Base-by-base conservation (phyloP, 129 eudicot species). In the Escallonia rubra region DNA sequence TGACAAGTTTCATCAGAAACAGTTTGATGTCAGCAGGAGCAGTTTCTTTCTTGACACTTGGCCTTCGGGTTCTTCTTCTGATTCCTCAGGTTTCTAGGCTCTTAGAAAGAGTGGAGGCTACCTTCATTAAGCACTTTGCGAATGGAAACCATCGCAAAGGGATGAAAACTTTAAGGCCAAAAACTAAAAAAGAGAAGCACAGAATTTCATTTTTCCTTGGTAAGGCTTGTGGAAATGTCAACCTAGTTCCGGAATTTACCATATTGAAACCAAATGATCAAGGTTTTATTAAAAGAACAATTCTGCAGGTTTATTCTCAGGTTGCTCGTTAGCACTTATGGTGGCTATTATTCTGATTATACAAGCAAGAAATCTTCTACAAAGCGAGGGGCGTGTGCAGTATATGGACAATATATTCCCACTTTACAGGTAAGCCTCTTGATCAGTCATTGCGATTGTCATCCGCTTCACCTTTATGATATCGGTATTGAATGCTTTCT, bases 401-500 rank as follows among this genome's bases (percentile, higher is more conserved):
- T 86, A 83, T 75, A 86, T 89, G 96, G 74, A 74, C 10, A 84
- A 71, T 49, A 80, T 84, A 61, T 84, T 80, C 67, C 83, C 81
- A 49, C 79, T 84, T 64, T 84, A 65, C 72, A 74, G 78, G 78
- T 45, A 73, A 4, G 3, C 12, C n/a, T n/a, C 12, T 7, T 8
- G 57, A 52, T 52, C 57, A 7, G 11, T 52, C 0, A 3, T 52
- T 52, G 13, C 57, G 9, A 52, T 11, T 4, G 57, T 54, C 23
- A 8, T 54, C 14, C n/a, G 4, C 34, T n/a, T 34, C 23, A 2
- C n/a, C 14, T 4, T 2, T 3, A 11, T 11, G 14, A n/a, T 54
- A 6, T 3, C 4, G 3, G n/a, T 54, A 12, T 11, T 54, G 59
- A 14, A 11, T 34, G 14, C 14, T 8, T 54, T 52, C n/a, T 52